Percentiles rank a stretch among this genome's conserved stretches.
phyloP scores from a whole-genome alignment of 768 basidiomycete genomes.

The Serendipita sp. region DNA sequence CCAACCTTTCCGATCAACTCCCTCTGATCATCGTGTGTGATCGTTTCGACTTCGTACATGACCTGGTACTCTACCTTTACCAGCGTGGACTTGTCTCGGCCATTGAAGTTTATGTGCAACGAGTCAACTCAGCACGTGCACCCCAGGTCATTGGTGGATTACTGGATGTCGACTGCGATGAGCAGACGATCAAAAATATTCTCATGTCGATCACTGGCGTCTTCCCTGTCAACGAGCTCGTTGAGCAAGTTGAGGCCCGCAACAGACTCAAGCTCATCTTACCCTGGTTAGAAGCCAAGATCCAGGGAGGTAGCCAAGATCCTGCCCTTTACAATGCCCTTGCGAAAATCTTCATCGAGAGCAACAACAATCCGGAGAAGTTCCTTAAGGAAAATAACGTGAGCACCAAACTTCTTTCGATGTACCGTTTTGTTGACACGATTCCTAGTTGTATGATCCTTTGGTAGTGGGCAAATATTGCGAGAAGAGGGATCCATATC shows the following conservation, averaged over 20 bases:
- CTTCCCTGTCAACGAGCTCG: constrained; percentile 95
- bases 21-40: constrained; percentile 99
- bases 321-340: constrained; percentile 89
- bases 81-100: constrained; percentile 93
- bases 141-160: constrained; percentile 95
- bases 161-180: constrained; percentile 96
- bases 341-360: constrained; percentile 97
- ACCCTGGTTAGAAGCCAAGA: constrained; percentile 90
- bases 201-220: constrained; percentile 87
- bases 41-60: constrained; percentile 98
- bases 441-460: constrained; percentile 74
- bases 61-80: constrained; percentile 94
- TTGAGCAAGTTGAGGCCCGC: constrained; percentile 89
- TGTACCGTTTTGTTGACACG: constrained; percentile 9
- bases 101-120: constrained; percentile 99
- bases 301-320: constrained; percentile 88
- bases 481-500: constrained; percentile 92
- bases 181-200: constrained; percentile 86
- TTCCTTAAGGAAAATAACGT: constrained; percentile 99
- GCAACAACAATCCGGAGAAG: constrained; percentile 92
- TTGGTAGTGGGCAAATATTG: constrained; percentile 98
- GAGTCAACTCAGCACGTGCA: constrained; percentile 91
- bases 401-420: constrained; percentile 17
- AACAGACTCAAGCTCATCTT: constrained; percentile 93
- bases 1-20: constrained; percentile 87